phyloP scores from a whole-genome alignment of 1,139 yeast genomes.

The Scheffersomyces insectosa region DNA sequence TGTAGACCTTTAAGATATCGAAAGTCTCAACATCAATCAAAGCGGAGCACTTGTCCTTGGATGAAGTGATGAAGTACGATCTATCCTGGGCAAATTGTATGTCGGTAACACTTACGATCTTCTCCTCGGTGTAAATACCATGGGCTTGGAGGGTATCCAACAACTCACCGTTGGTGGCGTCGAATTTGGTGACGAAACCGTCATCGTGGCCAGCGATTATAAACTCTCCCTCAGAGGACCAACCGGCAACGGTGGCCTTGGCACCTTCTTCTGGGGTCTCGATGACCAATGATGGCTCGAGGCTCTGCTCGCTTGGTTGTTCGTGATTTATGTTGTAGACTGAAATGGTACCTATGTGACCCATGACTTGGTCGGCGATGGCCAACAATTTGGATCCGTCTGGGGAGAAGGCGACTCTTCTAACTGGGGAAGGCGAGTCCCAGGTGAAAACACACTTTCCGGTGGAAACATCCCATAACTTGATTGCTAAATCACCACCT shows the following conservation, averaged over 20 bases:
- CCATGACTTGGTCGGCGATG: constrained; percentile 93
- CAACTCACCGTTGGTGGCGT: constrained; percentile 72
- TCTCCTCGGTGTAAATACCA: constrained; percentile 60
- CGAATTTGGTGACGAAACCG: constrained; percentile 81
- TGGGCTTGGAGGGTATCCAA: constrained; percentile 64
- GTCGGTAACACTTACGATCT: constrained; percentile 63
- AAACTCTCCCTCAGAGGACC: constrained; percentile 75
- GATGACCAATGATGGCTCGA: constrained; percentile 61
- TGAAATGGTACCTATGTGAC: constrained; percentile 75
- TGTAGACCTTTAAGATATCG: constrained; percentile 69
- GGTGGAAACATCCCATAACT: constrained; percentile 79
- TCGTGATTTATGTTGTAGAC: constrained; percentile 60
- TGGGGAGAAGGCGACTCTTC: constrained; percentile 86
- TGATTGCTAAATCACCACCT: constrained; percentile 84
- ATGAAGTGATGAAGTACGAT: constrained; percentile 87
- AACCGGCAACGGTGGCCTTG: constrained; percentile 83
- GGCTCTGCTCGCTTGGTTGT: constrained; percentile 32
- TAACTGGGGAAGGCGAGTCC: constrained; percentile 80
- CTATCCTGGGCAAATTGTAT: constrained; percentile 85
- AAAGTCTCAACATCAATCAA: constrained; percentile 78
- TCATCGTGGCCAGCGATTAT: constrained; percentile 88
- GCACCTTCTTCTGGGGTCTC: constrained; percentile 61
- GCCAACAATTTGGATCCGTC: constrained; percentile 69
- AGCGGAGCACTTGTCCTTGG: constrained; percentile 89
- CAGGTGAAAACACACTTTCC: constrained; percentile 79